Percentiles rank a stretch among this genome's conserved stretches.
These are phyloP conservation scores for Sutorius australiensis DNA, from an alignment of 768 basidiomycete species.

Conservation along the genomic window DNA sequence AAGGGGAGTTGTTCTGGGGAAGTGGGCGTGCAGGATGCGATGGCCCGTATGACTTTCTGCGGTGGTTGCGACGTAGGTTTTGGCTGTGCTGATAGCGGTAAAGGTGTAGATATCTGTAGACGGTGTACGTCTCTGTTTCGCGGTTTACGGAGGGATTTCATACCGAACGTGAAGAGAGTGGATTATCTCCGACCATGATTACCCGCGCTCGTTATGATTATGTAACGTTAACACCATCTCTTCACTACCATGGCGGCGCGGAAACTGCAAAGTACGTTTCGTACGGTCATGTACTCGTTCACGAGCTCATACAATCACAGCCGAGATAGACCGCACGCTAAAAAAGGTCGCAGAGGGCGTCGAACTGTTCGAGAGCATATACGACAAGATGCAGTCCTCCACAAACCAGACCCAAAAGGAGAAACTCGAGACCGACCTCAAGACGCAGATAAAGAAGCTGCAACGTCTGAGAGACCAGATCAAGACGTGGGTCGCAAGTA, in stretches of 20 bases:
- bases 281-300: background rate
- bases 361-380: constrained; percentile 91
- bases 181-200: too few relatives aligned
- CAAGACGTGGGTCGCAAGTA: constrained; percentile 94
- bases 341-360: constrained; percentile 97
- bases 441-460: constrained; percentile 98
- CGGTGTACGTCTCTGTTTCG: constrained; percentile 53
- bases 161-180: constrained; percentile 22
- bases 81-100: constrained; percentile 45
- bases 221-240: constrained; percentile 4
- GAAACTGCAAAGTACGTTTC: constrained; percentile 76
- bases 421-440: constrained; percentile 92
- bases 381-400: constrained; percentile 96
- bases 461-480: constrained; percentile 83
- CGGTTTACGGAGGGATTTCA: constrained; percentile 84
- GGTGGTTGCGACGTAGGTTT: constrained; percentile 77
- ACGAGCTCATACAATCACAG: constrained; percentile 41
- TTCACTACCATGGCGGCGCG: constrained; percentile 70
- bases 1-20: constrained; percentile 87
- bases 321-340: constrained; percentile 97
- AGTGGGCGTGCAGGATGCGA: constrained; percentile 58
- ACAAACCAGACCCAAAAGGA: constrained; percentile 98
- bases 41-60: constrained; percentile 92
- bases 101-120: constrained; percentile 67
- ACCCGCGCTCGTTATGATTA: constrained; percentile 10